Base-by-base conservation (phyloP, 2,329 filamentous ascomycete species). In the Cladosporium phlei region DNA sequence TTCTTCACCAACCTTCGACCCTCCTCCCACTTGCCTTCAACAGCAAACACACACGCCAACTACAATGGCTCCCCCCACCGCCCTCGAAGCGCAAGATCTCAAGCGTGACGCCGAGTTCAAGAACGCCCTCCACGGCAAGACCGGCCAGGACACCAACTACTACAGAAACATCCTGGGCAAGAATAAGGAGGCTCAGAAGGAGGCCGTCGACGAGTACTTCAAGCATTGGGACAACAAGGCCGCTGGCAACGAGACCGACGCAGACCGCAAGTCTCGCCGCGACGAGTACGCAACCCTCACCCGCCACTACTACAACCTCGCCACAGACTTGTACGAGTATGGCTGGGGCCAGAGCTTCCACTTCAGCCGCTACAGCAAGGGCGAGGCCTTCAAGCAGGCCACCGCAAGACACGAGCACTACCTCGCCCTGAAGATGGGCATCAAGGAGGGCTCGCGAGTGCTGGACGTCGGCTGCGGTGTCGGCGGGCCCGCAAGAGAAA, bases 351-450 rank as follows among this genome's bases (percentile, higher is more conserved):
- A 89, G 62, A 91, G 85, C 39, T 98, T 98, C 79, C 91, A 98
- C 73, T 97, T 98, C 78, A 95, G 88, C 73, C 88, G 91, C 54
- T 96, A 91, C 70, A 86, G 88, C 46, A 74, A 83, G 58, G 85
- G 86, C 64, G 93, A 98, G 73, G 75, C 82, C 43, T 97, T 97
- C 74, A 75, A 81, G 69, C 87, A 94, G 71, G 90, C 90, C 52
- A 91, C 97, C 70, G 88, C 90, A 56, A 86, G 93, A 49, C 93
- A 98, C 65, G 93, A 98, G 74, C 93, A 98, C 76, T 97, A 95
- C 74, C 85, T 98, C 22, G 93, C 93, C 37, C 82, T 90, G 70
- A 81, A 82, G 68, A 95, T 96, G 67, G 83, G 84, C 55, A 83
- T 98, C 63, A 81, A 85, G 68, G 83, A 90, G 63, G 82, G 82